Percentiles rank a stretch among this genome's conserved stretches.
phyloP scores from a whole-genome alignment of 257 asterid genomes.

The Perilla frutescens region DNA sequence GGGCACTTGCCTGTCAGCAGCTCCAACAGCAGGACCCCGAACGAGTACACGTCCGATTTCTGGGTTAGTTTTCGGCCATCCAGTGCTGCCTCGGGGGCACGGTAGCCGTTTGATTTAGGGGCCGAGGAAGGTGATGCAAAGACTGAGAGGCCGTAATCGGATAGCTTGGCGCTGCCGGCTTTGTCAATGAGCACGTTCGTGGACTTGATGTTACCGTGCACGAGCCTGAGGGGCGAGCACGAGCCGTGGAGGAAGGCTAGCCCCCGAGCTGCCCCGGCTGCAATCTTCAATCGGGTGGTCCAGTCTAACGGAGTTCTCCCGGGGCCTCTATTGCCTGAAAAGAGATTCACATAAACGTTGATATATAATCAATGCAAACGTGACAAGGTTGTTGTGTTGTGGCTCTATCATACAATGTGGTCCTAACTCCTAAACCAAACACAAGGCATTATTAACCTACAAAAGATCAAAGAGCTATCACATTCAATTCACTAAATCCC shows the following conservation, averaged over 20 bases:
- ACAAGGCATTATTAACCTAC: background rate
- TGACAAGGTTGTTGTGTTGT: background rate
- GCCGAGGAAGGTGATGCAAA: constrained; percentile 56
- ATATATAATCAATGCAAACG: background rate
- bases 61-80: constrained; percentile 70
- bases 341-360: background rate
- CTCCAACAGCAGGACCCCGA: constrained; percentile 87
- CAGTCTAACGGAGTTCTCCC: constrained; percentile 97
- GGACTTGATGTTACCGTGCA: constrained; percentile 92
- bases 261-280: constrained; percentile 87
- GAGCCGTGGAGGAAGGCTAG: constrained; percentile 72
- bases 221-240: constrained; percentile 65
- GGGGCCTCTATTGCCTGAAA: constrained; percentile 89
- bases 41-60: constrained; percentile 78
- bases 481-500: constrained; percentile 18
- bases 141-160: constrained; percentile 81
- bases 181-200: constrained; percentile 82
- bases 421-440: constrained; percentile 33
- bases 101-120: constrained; percentile 75
- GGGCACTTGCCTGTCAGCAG: constrained; percentile 90
- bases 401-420: constrained; percentile 26
- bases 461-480: constrained; percentile 19
- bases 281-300: constrained; percentile 80
- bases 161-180: constrained; percentile 61
- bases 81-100: constrained; percentile 72